phyloP scores from a whole-genome alignment of 345 rosid species.

The Anastatica hierochuntica region DNA sequence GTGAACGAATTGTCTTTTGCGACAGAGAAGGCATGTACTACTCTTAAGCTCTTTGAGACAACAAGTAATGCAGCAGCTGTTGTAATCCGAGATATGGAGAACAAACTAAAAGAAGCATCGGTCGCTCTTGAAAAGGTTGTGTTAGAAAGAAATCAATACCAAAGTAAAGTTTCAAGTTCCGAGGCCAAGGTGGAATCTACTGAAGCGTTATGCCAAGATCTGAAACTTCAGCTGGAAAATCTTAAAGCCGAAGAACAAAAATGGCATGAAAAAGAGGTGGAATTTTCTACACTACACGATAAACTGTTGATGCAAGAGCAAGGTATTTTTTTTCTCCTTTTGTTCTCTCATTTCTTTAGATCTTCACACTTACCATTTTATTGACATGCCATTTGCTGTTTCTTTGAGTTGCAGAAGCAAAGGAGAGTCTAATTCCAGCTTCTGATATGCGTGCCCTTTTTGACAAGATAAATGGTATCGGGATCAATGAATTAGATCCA shows the following conservation, averaged over 20 bases:
- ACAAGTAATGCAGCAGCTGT: slow-evolving; percentile 40
- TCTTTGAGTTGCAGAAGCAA: slow-evolving; percentile 40
- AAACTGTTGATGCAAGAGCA: slow-evolving; percentile 35
- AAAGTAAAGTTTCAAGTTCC: slow-evolving; percentile 40
- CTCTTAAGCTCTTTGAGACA: slow-evolving; percentile 41
- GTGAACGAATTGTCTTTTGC: slow-evolving; percentile 42
- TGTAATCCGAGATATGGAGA: slow-evolving; percentile 50
- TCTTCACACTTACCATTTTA: slow-evolving; percentile 7
- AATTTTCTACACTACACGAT: slow-evolving; percentile 32
- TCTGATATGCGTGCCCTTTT: slow-evolving; percentile 42
- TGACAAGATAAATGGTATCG: slow-evolving; percentile 43
- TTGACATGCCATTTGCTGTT: not conserved
- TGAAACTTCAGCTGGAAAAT: slow-evolving; percentile 37
- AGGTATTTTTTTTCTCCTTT: slow-evolving; percentile 31
- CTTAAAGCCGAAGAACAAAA: slow-evolving; percentile 37
- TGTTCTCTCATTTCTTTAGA: not conserved
- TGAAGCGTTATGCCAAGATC: slow-evolving; percentile 40
- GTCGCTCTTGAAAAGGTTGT: slow-evolving; percentile 30
- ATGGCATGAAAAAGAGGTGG: slow-evolving; percentile 59
- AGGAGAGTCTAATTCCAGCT: slow-evolving; percentile 38
- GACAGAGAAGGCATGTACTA: slow-evolving; percentile 28
- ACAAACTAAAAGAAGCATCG: slow-evolving; percentile 34
- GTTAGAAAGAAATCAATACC: slow-evolving; percentile 43
- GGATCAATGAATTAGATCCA: slow-evolving; percentile 31
- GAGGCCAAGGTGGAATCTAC: slow-evolving; percentile 43